Evolutionary conservation across 768 basidiomycete species (phyloP), one percentile per base, ranked within the genome.

Genomic region (Hydnum rufescens): DNA sequence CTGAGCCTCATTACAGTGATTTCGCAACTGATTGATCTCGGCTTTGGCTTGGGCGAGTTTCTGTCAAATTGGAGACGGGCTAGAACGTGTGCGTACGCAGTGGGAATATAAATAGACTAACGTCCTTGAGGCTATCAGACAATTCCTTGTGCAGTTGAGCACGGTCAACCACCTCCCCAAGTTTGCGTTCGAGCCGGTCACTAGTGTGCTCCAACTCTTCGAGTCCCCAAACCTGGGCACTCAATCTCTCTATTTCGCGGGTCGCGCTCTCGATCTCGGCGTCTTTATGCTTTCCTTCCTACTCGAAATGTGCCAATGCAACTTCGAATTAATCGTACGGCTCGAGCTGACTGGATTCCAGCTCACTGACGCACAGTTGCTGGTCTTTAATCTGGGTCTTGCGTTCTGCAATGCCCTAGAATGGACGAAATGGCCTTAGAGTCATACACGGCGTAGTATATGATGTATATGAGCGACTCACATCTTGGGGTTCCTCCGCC

Each of bases 61-160:
- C 84, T 89, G 63, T 55, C 22, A 18, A n/a, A n/a, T n/a, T n/a
- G 63, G 55, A 31, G 19, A 54, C 57, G 6, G 32, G 32, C 18
- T n/a, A 32, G 25, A 18, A 8, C 26, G 44, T 39, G 55, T 28
- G 19, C 47, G 50, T 31, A 34, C 6, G 31, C 28, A 50, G 8
- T 32, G 32, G 6, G 6, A 6, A 30, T 29, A 34, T 5, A 2
- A 18, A 28, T 28, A 8, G 29, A 50, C 31, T 31, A 42, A 80
- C 90, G 64, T 93, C 86, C 64, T 92, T 93, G 44, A 93, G 71
- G 2, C 81, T 81, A 5, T 69, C 68, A 29, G 77, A 69, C 4
- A 92, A 66, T 70, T 77, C 58, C 83, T 79, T 1, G 79, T 65
- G 42, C 77, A 67, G 54, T 83, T 82, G 25, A 74, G 69, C 60